Evolutionary conservation across 2,329 filamentous ascomycete species (phyloP), one percentile per base, ranked within the genome.

Genomic region (Claviceps pazoutovae): DNA sequence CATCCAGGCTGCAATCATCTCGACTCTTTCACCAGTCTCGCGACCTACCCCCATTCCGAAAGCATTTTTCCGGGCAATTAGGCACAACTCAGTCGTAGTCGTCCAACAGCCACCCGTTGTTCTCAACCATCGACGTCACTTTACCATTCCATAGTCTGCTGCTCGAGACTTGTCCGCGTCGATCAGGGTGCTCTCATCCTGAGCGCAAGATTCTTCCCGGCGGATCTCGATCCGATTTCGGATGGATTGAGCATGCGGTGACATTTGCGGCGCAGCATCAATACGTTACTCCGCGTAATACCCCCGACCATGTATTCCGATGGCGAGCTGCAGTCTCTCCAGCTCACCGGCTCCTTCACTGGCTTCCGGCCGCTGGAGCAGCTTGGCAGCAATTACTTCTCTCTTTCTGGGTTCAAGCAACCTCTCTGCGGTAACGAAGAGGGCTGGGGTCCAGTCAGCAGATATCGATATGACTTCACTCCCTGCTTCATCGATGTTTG

Each of bases 401-500:
- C 67, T 54, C 69, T 74, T 34, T 60, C 65, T 51, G 55, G 66
- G 34, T 71, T 73, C 62, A 70, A 71, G 57, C 86, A 94, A 65
- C 82, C 87, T 53, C 74, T 96, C 67, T 97, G 91, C 71, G 81
- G 85, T 66, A 93, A 95, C 69, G 74, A 76, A 51, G 91, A 97
- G 69, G 94, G 93, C 62, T 98, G 93, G 93, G 94, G 94, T 1
- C 93, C 93, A 21, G 65, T 98, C 64, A 96, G 89, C 68, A 82
- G 83, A 38, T 75, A 82, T 58, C 79, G 91, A 66, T 96, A 88
- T 68, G 93, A 98, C 71, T 89, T 98, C 62, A 97, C 93, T 16
- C 91, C 93, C 42, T 98, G 93, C 73, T 98, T 98, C 65, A 82
- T 97, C 61, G 94, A 98, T 66, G 80, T 95, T 21, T 90, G 88